A percentile compares a stretch with the other conserved stretches of the same genome.
Conservation (phyloP, 2,329 filamentous ascomycete species). For the Pseudogymnoascus sp. region DNA sequence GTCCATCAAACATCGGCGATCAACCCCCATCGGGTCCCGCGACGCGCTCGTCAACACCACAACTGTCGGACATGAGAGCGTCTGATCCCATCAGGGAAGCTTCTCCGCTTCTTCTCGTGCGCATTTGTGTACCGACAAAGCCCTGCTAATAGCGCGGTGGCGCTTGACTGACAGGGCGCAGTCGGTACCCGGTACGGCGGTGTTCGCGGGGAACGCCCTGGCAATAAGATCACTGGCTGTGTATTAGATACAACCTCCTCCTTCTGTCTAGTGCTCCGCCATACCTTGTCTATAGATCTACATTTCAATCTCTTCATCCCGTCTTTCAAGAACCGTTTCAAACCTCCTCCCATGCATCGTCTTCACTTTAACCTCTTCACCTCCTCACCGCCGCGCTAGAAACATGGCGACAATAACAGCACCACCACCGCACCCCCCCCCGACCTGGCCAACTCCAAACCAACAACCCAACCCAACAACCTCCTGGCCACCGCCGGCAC, state of each 20-base stretch:
- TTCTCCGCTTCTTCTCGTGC: neutral
- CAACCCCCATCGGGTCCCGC: neutral
- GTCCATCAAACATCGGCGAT: neutral
- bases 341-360: neutral
- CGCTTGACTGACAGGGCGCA: neutral
- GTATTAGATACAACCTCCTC: neutral
- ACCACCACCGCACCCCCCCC: neutral
- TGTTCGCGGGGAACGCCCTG: neutral
- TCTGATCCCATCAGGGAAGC: neutral
- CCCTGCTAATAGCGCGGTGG: neutral
- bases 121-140: neutral
- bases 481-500: neutral
- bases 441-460: neutral
- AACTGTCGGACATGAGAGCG: neutral
- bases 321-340: neutral
- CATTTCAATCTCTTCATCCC: neutral
- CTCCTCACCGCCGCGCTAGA: neutral
- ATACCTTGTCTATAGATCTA: neutral
- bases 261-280: neutral
- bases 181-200: neutral
- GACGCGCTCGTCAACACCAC: neutral
- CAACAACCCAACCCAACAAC: neutral
- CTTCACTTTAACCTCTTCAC: neutral
- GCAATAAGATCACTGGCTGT: neutral
- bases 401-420: neutral